phyloP scores from a whole-genome alignment of 2,329 filamentous ascomycete species.

The Cadophora sp. region DNA sequence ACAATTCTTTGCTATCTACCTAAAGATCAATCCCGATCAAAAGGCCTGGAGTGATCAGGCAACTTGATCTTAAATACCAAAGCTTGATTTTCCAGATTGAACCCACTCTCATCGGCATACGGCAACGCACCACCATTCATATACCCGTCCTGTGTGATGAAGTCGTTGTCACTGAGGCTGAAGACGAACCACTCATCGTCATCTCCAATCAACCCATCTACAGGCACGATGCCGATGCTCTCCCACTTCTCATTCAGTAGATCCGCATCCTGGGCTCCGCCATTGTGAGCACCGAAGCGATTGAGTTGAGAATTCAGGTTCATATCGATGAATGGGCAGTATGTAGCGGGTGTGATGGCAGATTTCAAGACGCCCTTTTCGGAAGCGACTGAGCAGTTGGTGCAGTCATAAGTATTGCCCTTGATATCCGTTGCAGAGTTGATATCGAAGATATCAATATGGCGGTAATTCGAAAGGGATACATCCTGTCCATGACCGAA shows the following conservation, averaged over 20 bases:
- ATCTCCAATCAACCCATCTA: constrained; percentile 52
- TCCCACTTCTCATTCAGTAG: constrained; percentile 83
- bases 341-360: constrained; percentile 62
- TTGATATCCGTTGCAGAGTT: constrained; percentile 66
- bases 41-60: constrained; percentile 36
- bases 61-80: constrained; percentile 56
- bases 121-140: constrained; percentile 59
- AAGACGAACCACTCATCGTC: constrained; percentile 72
- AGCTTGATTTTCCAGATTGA: constrained; percentile 62
- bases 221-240: constrained; percentile 66
- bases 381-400: constrained; percentile 45
- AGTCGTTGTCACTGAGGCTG: constrained; percentile 75
- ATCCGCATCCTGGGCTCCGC: constrained; percentile 61
- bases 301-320: constrained; percentile 70
- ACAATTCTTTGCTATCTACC: not conserved
- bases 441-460: constrained; percentile 74
- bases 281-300: constrained; percentile 73
- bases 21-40: constrained; percentile 16
- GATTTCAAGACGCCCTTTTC: constrained; percentile 58
- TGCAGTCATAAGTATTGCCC: constrained; percentile 49
- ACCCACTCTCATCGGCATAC: constrained; percentile 62
- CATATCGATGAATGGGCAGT: constrained; percentile 72
- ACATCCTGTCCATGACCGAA: constrained; percentile 62
- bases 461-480: constrained; percentile 66
- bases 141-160: constrained; percentile 72